phyloP scores from a whole-genome alignment of 2,329 filamentous ascomycete species.

The Beauveria sp. region DNA sequence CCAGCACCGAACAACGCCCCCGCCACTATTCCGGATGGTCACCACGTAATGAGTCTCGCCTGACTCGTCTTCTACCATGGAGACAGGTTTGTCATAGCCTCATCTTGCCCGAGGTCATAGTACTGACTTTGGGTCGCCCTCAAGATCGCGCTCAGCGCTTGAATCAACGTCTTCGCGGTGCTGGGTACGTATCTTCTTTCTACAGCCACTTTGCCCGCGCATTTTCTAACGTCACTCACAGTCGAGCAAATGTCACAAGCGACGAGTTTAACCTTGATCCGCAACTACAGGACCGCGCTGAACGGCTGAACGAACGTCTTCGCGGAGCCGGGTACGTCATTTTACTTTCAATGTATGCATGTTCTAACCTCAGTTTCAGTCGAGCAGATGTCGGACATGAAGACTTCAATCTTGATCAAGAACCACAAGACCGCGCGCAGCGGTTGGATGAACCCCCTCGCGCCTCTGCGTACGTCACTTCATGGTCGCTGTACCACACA shows the following conservation, averaged over 20 bases:
- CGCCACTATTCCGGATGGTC: not conserved
- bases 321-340: constrained; percentile 53
- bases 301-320: constrained; percentile 55
- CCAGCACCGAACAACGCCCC: not conserved
- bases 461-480: constrained; percentile 48
- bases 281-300: not conserved
- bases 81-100: not conserved
- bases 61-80: not conserved
- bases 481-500: not conserved
- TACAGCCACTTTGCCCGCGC: not conserved
- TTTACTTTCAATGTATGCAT: not conserved
- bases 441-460: constrained; percentile 58
- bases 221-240: constrained; percentile 19
- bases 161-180: constrained; percentile 57
- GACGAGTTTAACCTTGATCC: constrained; percentile 45
- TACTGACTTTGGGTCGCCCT: not conserved
- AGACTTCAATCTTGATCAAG: not conserved
- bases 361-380: too few species aligned
- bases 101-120: not conserved
- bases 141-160: constrained; percentile 33
- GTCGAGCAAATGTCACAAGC: constrained; percentile 50
- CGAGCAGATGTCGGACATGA: too few species aligned
- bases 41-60: not conserved
- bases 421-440: not conserved
- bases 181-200: constrained; percentile 40